phyloP scores from a whole-genome alignment of 2,329 filamentous ascomycete species.

The Fusarium tjaetaba region DNA sequence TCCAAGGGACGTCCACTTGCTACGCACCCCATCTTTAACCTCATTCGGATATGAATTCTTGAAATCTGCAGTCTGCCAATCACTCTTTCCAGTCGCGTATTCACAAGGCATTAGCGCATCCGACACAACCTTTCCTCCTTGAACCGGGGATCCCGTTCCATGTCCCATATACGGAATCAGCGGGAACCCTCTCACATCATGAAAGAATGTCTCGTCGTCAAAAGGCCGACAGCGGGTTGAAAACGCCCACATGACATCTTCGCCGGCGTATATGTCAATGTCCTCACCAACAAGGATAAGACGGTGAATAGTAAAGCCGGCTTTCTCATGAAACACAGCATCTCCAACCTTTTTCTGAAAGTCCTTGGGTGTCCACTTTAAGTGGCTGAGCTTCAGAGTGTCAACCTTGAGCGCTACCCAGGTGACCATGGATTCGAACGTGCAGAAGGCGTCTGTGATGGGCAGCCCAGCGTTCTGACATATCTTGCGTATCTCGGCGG shows the following conservation, averaged over 20 bases:
- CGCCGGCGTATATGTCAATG: conserved; percentile 56
- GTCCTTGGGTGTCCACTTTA: conserved; percentile 5
- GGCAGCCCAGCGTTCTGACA: conserved; percentile 48
- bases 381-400: conserved; percentile 61
- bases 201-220: conserved; percentile 55
- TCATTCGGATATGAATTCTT: conserved; percentile 47
- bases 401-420: conserved; percentile 66
- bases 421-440: conserved; percentile 57
- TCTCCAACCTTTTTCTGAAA: conserved; percentile 14
- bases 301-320: conserved; percentile 56
- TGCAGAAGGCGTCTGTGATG: conserved; percentile 54
- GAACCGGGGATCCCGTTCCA: conserved; percentile 44
- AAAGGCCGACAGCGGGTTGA: conserved; percentile 57
- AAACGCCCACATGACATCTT: conserved; percentile 61
- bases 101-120: conserved; percentile 55
- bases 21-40: neutral
- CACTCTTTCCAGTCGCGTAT: conserved; percentile 48
- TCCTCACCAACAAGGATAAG: conserved; percentile 59
- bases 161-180: conserved; percentile 60
- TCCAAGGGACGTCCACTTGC: neutral
- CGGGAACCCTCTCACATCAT: conserved; percentile 54
- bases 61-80: conserved; percentile 46
- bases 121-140: conserved; percentile 58
- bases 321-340: conserved; percentile 3
- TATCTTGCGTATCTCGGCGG: neutral